Percentiles rank a stretch among this genome's conserved stretches.
These are phyloP conservation scores for Xylaria venustula DNA, from an alignment of 495 filamentous ascomycete genomes.

Conservation along the genomic window DNA sequence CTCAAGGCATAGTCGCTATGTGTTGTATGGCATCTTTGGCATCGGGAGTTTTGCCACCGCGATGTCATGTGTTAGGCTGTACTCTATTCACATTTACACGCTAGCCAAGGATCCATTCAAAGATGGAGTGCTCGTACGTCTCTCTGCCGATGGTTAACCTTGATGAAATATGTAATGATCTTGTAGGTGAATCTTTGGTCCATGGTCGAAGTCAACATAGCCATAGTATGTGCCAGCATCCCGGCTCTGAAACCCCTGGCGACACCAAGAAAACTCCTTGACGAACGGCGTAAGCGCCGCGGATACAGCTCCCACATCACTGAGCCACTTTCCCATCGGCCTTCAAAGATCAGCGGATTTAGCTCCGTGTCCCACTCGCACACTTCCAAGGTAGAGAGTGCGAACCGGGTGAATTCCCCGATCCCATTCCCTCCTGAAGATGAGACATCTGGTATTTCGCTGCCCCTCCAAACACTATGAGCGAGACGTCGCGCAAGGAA, in stretches of 20 bases:
- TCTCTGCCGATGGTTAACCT: no score
- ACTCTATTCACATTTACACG: constrained; percentile 41
- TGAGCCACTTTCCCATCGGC: constrained; percentile 3
- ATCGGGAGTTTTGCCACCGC: constrained; percentile 46
- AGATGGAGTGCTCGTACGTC: constrained; percentile 30
- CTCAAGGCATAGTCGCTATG: constrained; percentile 38
- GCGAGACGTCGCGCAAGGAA: no score
- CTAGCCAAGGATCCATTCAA: constrained; percentile 35
- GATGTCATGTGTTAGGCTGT: constrained; percentile 44
- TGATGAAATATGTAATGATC: neutral
- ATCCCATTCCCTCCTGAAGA: neutral
- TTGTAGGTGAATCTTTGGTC: constrained; percentile 47
- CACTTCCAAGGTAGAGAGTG: neutral
- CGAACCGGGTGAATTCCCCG: neutral
- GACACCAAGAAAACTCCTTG: constrained; percentile 19
- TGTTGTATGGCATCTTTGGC: constrained; percentile 48
- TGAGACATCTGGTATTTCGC: constrained; percentile 4
- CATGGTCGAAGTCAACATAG: constrained; percentile 36
- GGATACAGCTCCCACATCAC: constrained; percentile 5
- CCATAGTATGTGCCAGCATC: constrained; percentile 31
- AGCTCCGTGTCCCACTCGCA: constrained; percentile 1
- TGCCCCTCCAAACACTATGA: constrained; percentile 8
- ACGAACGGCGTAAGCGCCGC: constrained; percentile 2
- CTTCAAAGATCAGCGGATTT: neutral
- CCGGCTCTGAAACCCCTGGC: constrained; percentile 29